A percentile compares a stretch with the other conserved stretches of the same genome.
Evolutionary conservation across 805 yeast species (phyloP).

Genomic region (Candida coleopterorum): DNA sequence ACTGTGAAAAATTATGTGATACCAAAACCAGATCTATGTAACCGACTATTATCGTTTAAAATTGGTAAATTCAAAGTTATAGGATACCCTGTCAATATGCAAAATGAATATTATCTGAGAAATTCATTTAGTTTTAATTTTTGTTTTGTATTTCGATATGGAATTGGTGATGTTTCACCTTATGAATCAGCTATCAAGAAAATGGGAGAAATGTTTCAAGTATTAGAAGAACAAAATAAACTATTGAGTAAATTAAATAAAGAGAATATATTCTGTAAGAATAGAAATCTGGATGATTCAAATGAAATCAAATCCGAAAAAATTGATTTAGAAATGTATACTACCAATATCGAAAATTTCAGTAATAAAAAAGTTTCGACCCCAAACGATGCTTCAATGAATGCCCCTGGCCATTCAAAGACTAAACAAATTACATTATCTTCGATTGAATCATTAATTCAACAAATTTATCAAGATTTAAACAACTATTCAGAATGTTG

Average conservation of each 20-base stretch:
- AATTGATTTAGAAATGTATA: constrained; percentile 3
- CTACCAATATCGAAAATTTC: background rate
- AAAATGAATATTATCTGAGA: constrained; percentile 71
- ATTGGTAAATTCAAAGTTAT: constrained; percentile 66
- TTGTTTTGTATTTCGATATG: constrained; percentile 84
- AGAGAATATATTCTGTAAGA: constrained; percentile 37
- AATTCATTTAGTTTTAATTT: constrained; percentile 91
- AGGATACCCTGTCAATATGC: constrained; percentile 86
- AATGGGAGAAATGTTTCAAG: constrained; percentile 83
- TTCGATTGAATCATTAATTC: constrained; percentile 67
- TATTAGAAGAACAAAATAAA: constrained; percentile 84
- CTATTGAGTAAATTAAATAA: constrained; percentile 53
- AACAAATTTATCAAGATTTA: constrained; percentile 89
- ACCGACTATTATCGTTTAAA: constrained; percentile 70
- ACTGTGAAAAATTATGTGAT: constrained; percentile 84
- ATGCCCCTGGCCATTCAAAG: constrained; percentile 12
- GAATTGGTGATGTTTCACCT: constrained; percentile 67
- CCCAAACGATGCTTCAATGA: constrained; percentile 8
- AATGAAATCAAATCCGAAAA: background rate
- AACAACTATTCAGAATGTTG: constrained; percentile 95
- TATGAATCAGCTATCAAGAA: constrained; percentile 83
- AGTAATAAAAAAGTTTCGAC: background rate
- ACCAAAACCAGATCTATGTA: constrained; percentile 90
- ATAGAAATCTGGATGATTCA: background rate
- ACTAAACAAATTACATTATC: constrained; percentile 31